Conservation (phyloP, 495 filamentous ascomycete species). For the Xylaria grammica region DNA sequence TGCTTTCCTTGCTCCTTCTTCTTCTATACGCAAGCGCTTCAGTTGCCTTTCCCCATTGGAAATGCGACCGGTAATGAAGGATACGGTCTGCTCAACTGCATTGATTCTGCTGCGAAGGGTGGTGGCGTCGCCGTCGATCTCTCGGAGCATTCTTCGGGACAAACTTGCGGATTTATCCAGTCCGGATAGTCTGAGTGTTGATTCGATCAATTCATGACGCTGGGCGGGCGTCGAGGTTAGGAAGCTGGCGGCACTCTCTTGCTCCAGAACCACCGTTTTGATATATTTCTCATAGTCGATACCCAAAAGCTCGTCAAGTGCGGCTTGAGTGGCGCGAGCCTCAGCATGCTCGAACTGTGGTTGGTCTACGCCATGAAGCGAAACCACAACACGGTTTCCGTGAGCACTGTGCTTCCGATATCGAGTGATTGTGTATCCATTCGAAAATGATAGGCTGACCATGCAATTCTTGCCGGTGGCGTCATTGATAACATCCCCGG, state of each 20-base stretch:
- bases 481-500: constrained; percentile 42
- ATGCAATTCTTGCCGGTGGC: constrained; percentile 31
- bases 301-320: constrained; percentile 39
- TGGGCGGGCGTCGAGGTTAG: constrained; percentile 31
- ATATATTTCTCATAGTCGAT: constrained; percentile 40
- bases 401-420: constrained; percentile 30
- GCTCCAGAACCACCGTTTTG: constrained; percentile 37
- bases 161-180: constrained; percentile 33
- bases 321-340: constrained; percentile 30
- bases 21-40: constrained; percentile 8
- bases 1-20: background rate
- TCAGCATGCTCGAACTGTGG: constrained; percentile 33
- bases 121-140: constrained; percentile 26
- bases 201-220: constrained; percentile 37
- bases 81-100: constrained; percentile 11
- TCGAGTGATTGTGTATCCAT: constrained; percentile 38
- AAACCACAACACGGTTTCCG: constrained; percentile 30
- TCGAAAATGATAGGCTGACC: constrained; percentile 37
- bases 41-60: background rate
- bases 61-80: constrained; percentile 1
- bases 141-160: constrained; percentile 31
- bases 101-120: constrained; percentile 1
- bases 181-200: constrained; percentile 34
- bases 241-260: constrained; percentile 42
- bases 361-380: constrained; percentile 36